phyloP scores from a whole-genome alignment of 2,329 filamentous ascomycete genomes.

The Elsinoe ampelina region DNA sequence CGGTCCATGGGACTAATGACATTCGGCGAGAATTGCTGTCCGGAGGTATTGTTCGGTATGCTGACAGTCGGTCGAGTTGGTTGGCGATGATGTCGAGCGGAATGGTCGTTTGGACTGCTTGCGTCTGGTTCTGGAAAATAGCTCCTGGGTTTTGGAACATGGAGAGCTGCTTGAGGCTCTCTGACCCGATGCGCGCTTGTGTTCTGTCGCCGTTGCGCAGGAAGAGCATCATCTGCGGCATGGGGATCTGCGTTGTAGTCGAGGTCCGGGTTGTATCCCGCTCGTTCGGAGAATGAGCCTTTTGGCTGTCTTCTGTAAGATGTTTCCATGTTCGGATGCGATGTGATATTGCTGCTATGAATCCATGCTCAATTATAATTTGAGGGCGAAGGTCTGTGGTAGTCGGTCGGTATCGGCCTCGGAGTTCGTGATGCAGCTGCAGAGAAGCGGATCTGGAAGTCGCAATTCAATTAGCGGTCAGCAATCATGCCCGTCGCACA shows the following conservation, averaged over 20 bases:
- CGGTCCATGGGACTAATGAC: slow-evolving; percentile 4
- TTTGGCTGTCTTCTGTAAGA: background rate
- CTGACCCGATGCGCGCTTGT: slow-evolving; percentile 9
- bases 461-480: background rate
- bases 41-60: background rate
- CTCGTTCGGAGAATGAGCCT: slow-evolving; percentile 10
- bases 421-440: background rate
- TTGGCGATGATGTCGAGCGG: background rate
- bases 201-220: slow-evolving; percentile 3
- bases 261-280: slow-evolving; percentile 6
- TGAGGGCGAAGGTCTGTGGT: too few species aligned
- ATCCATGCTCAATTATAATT: background rate
- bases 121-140: slow-evolving; percentile 3
- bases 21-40: background rate
- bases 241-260: slow-evolving; percentile 8
- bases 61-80: slow-evolving; percentile 2
- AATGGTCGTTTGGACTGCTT: background rate
- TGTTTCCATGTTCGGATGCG: background rate
- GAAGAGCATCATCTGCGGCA: background rate
- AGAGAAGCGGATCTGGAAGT: background rate
- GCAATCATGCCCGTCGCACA: background rate
- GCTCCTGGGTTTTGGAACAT: slow-evolving; percentile 14
- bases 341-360: background rate
- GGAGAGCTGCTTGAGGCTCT: slow-evolving; percentile 13
- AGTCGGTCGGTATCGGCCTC: too few species aligned